Percentiles rank a stretch among this genome's conserved stretches.
phyloP scores from a whole-genome alignment of 2,329 filamentous ascomycete species.

The Clathrospora elynae region DNA sequence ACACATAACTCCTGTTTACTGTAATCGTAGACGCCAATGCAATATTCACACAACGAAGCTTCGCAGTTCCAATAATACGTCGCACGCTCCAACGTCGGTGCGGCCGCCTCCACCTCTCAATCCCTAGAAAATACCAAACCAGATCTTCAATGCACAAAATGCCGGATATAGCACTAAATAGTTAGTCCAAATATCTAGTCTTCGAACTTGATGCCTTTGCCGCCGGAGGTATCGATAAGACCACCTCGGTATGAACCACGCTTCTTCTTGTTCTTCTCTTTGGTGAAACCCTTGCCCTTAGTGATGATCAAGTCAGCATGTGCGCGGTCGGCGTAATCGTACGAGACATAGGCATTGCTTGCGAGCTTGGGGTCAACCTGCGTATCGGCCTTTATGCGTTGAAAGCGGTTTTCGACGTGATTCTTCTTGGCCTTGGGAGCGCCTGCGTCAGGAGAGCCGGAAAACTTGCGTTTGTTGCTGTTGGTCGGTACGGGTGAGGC shows the following conservation, averaged over 20 bases:
- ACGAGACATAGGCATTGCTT: slow-evolving; percentile 80
- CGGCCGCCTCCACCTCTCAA: not conserved
- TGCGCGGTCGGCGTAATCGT: slow-evolving; percentile 88
- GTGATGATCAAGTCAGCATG: slow-evolving; percentile 88
- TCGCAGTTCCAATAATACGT: not conserved
- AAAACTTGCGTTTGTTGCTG: slow-evolving; percentile 53
- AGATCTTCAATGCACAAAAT: not conserved
- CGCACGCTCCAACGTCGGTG: not conserved
- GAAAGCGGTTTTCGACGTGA: slow-evolving; percentile 66
- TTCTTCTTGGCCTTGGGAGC: slow-evolving; percentile 44
- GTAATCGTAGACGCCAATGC: slow-evolving; percentile 5
- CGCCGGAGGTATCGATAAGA: slow-evolving; percentile 77
- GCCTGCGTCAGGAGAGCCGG: slow-evolving; percentile 35
- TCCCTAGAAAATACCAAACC: not conserved
- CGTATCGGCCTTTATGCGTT: slow-evolving; percentile 72
- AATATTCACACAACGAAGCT: not conserved
- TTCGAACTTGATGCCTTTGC: slow-evolving; percentile 93
- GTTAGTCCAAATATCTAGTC: slow-evolving; percentile 57
- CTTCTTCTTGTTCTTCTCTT: slow-evolving; percentile 94
- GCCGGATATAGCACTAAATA: not conserved
- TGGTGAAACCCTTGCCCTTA: slow-evolving; percentile 95
- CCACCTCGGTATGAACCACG: slow-evolving; percentile 89
- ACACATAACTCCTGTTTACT: slow-evolving; percentile 16
- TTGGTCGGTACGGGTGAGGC: slow-evolving; percentile 36
- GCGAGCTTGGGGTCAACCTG: slow-evolving; percentile 70